Evolutionary conservation across 345 rosid genomes (phyloP), one percentile per base, ranked within the genome.

Genomic region (Isatis tinctoria): DNA sequence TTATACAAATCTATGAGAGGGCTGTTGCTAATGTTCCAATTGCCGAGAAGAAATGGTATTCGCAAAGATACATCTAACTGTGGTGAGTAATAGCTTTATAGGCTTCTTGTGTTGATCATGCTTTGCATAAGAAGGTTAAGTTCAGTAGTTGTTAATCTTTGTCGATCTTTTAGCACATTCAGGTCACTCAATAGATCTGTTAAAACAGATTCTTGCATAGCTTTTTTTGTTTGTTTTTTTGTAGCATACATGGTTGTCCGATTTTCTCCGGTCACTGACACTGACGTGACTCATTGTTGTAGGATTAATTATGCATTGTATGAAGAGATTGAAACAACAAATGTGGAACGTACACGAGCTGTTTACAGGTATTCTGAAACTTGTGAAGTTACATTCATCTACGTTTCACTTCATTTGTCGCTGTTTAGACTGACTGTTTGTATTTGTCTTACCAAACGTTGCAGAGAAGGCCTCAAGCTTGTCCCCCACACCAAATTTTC

Each of bases 241-340:
- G 13, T 49, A 49, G 56, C 30, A 49, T 49, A 22, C 26, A 20
- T 22, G n/a, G 2, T 22, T 49, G 32, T 51, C 35, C 17, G 33
- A n/a, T 26, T 53, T 28, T 27, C 36, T 54, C n/a, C 20, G 28
- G n/a, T 6, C 37, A 54, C 37, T 53, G 59, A 24, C 56, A 52
- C 58, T 12, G 16, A 53, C 30, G 60, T 54, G 6, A 54, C 36
- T 54, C 8, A 54, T 28, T 54, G 60, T 37, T 54, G 60, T 54
- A 54, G 44, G 66, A 60, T 60, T 60, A 60, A 60, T 13, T 39
- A 60, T 60, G 66, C 66, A 37, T 14, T 60, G 32, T 60, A 60
- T 39, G 66, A 60, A 60, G 66, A 60, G 66, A 39, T 39, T 39
- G 66, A 60, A 24, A 20, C 49, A 2, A 16, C 24, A 39, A 49